phyloP scores from a whole-genome alignment of 1,284 basidiomycete genomes.

The Austroboletus sp. region DNA sequence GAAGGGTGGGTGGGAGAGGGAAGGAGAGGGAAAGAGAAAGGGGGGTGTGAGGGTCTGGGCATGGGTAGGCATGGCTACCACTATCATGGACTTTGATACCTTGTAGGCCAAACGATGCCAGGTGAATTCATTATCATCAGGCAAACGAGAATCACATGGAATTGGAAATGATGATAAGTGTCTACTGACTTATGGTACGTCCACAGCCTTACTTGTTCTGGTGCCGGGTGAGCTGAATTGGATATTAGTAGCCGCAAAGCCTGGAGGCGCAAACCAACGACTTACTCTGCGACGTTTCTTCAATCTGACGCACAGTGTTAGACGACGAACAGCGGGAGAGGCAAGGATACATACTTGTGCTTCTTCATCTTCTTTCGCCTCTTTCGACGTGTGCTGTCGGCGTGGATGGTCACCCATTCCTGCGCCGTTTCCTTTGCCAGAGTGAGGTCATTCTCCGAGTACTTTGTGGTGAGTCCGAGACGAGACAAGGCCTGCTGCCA shows the following conservation, averaged over 20 bases:
- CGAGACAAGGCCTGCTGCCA: slow-evolving; percentile 60
- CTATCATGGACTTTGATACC: background rate
- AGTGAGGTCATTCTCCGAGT: slow-evolving; percentile 41
- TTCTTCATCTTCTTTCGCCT: slow-evolving; percentile 85
- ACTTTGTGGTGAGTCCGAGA: slow-evolving; percentile 51
- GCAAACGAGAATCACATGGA: background rate
- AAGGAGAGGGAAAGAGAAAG: slow-evolving; percentile 71
- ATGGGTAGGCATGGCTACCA: background rate
- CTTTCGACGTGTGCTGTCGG: slow-evolving; percentile 79
- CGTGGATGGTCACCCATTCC: slow-evolving; percentile 54
- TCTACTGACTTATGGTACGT: slow-evolving; percentile 10
- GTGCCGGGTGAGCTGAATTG: slow-evolving; percentile 27
- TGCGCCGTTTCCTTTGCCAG: slow-evolving; percentile 47
- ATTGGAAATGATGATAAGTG: slow-evolving; percentile 1
- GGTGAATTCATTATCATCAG: background rate
- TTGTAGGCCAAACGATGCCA: background rate
- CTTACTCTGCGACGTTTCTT: slow-evolving; percentile 44
- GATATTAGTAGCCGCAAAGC: slow-evolving; percentile 11
- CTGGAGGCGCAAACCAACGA: background rate
- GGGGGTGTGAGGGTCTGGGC: slow-evolving; percentile 74
- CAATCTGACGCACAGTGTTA: slow-evolving; percentile 27
- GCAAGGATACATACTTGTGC: slow-evolving; percentile 64
- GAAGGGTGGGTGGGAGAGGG: slow-evolving; percentile 66
- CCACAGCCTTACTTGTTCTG: slow-evolving; percentile 28
- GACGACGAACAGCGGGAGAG: slow-evolving; percentile 2